These are phyloP conservation scores for Amanita phalloides DNA, from an alignment of 768 basidiomycete genomes.

Conservation along the genomic window DNA sequence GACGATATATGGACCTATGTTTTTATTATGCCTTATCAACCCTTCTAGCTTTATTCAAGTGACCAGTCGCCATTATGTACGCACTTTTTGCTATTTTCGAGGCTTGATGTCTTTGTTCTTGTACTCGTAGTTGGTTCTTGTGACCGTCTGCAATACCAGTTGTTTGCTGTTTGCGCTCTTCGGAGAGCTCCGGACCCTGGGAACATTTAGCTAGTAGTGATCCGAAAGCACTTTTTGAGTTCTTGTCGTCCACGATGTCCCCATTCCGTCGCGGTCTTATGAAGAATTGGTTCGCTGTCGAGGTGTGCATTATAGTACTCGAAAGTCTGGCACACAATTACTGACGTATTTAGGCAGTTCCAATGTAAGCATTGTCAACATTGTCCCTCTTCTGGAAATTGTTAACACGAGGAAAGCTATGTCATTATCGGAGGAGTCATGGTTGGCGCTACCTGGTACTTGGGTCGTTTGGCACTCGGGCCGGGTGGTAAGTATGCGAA, in stretches of 20 bases:
- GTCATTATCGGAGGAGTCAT: conserved; percentile 40
- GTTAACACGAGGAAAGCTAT: conserved; percentile 22
- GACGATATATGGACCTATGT: conserved; percentile 1
- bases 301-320: conserved; percentile 30
- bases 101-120: conserved; percentile 14
- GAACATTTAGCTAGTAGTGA: neutral
- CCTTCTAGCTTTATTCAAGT: neutral
- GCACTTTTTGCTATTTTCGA: neutral
- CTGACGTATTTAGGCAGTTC: conserved; percentile 28
- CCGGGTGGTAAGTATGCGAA: conserved; percentile 31
- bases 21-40: neutral
- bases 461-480: conserved; percentile 52
- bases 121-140: conserved; percentile 18
- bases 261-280: conserved; percentile 31
- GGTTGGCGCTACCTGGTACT: conserved; percentile 57
- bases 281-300: conserved; percentile 68
- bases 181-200: conserved; percentile 2
- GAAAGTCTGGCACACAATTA: neutral
- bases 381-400: neutral
- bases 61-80: neutral
- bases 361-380: conserved; percentile 28
- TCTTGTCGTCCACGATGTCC: conserved; percentile 3
- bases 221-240: too few species aligned
- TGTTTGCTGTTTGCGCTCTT: neutral
- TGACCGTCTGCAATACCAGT: neutral